Evolutionary conservation across 805 yeast species (phyloP), one percentile per base, ranked within the genome.

Genomic region (Blastobotrys americana): DNA sequence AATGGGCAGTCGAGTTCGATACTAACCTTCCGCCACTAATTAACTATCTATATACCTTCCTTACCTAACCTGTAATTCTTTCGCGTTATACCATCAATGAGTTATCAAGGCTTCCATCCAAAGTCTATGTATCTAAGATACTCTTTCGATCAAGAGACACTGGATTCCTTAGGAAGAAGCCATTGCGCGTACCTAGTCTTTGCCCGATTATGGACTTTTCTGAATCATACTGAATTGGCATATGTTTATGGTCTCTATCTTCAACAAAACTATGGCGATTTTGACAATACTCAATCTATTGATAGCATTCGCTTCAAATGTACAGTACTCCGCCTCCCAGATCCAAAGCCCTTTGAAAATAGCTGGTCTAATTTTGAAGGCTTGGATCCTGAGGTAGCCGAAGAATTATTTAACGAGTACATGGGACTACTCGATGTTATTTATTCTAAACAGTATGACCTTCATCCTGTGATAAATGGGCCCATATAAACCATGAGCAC

Each of bases 361-460:
- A 39, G 25, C 39, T 42, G 44, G 44, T 18, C 18, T 9, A 18
- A 23, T n/a, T 23, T 42, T 9, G 35, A 22, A 4, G 44, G 44
- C n/a, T 23, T 42, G 44, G 44, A 42, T 13, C 16, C 40, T 6
- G 44, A 42, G 13, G 39, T 42, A n/a, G 44, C 44, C 18, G 16
- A 34, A 13, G 44, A 42, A 25, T 6, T 25, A 28, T 42, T 42
- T 27, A 42, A 36, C 21, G 44, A 42, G 40, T 9, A 15, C 9
- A 42, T 42, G 44, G 39, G 44, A n/a, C 15, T 20, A 13, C 15
- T 34, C 20, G 44, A 20, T 13, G 10, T 34, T 25, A 25, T 25
- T 25, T 25, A 25, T 25, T 25, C 31, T 13, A 25, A 25, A 13
- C 31, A 25, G 31, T 25, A 25, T 13, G 31, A 13, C 10, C 31